Evolutionary conservation across 805 yeast genomes (phyloP).

Genomic region (Metschnikowia shivogae): DNA sequence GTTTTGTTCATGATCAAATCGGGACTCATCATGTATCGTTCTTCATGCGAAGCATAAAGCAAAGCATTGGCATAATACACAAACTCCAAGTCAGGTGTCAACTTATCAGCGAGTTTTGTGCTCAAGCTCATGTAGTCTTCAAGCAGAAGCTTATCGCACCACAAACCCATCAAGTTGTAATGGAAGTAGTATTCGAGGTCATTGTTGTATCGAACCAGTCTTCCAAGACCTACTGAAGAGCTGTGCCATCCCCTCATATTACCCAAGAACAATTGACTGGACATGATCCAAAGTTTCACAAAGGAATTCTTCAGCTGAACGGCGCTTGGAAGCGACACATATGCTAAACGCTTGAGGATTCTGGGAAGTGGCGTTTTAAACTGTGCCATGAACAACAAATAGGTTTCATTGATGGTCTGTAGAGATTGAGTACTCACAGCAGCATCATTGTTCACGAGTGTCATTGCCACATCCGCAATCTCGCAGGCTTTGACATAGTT

Average conservation of each 20-base stretch:
- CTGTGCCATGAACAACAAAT: conserved; percentile 39
- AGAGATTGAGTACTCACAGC: conserved; percentile 32
- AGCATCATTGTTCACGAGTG: conserved; percentile 30
- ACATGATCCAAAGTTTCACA: conserved; percentile 8
- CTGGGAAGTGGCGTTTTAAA: conserved; percentile 38
- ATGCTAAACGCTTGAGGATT: conserved; percentile 23
- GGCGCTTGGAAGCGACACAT: conserved; percentile 5
- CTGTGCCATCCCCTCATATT: conserved; percentile 12
- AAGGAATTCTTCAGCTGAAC: conserved; percentile 6
- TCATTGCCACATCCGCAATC: conserved; percentile 37
- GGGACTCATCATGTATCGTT: conserved; percentile 18
- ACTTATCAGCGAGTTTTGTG: background rate
- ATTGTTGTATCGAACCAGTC: conserved; percentile 6
- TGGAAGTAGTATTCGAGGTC: conserved; percentile 6
- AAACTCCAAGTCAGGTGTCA: conserved; percentile 15
- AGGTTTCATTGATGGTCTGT: conserved; percentile 39
- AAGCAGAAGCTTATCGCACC: conserved; percentile 8
- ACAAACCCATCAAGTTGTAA: conserved; percentile 5
- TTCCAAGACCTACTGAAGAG: conserved; percentile 9
- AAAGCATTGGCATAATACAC: conserved; percentile 14
- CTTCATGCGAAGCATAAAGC: conserved; percentile 13
- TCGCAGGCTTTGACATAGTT: conserved; percentile 39
- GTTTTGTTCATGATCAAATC: conserved; percentile 13
- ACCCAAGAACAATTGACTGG: conserved; percentile 11
- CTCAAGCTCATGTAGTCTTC: conserved; percentile 8